Base-by-base conservation (phyloP, 306 rosid species). In the Echinosophora koreensis region DNA sequence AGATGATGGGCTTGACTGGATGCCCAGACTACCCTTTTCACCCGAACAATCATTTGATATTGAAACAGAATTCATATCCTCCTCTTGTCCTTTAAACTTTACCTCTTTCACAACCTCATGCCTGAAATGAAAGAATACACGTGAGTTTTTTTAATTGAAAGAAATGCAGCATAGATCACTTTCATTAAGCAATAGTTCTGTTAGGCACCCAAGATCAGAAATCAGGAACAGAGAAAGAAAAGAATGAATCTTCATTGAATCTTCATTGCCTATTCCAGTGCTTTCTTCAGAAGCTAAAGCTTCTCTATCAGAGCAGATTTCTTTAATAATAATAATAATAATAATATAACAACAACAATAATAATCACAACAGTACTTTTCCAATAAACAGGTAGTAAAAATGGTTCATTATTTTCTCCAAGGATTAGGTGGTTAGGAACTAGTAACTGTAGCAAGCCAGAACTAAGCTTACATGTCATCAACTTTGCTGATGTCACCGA, bases 391-490 rank as follows among this genome's bases (percentile, higher is more conserved):
- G 47, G 38, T 69, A 56, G 57, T 71, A 54, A 76, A 76, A 75
- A 49, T 61, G 12, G 11, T 71, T 39, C 12, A 28, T 39, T 15
- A 35, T 76, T 62, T 9, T 60, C 47, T 50, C 16, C 37, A 32
- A 16, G 66, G 73, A 22, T 12, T 46, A 38, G 44, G 54, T 4
- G 18, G 46, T 30, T 69, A 28, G 71, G 75, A 71, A 67, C 69
- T 64, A 82, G 71, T 22, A 68, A 75, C 28, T 42, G 22, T 42
- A 52, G 39, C 28, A 67, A 70, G 58, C 71, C 17, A 55, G 39
- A 66, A 34, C 32, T 59, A 79, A 62, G 54, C 99, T 96, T 88
- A 96, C 99, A 28, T 79, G 77, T 83, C 77, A 70, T 86, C 88
- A 62, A 63, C 78, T 68, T 85, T 81, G 77, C 77, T 82, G 44